Percentiles rank a stretch among this genome's conserved stretches.
phyloP scores from a whole-genome alignment of 768 basidiomycete genomes.

The Rhodosporidiobolus odoratus region DNA sequence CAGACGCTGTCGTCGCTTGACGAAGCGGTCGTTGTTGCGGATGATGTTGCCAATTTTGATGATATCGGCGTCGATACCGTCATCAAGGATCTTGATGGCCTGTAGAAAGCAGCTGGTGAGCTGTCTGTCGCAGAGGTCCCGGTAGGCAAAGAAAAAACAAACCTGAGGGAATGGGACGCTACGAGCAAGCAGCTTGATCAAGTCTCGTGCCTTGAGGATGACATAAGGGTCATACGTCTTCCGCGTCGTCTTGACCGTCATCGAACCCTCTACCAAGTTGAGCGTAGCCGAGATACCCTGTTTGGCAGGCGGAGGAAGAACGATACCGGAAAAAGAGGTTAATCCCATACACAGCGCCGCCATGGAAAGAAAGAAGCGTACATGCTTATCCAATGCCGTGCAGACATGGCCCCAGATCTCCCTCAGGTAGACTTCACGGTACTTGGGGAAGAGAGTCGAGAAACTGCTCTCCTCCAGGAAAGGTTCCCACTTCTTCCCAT shows the following conservation, averaged over 20 bases:
- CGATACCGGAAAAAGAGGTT: too few relatives aligned
- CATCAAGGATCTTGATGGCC: constrained; percentile 83
- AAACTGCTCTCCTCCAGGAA: constrained; percentile 97
- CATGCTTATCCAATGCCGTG: constrained; percentile 71
- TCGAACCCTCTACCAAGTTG: constrained; percentile 90
- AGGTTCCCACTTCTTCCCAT: constrained; percentile 70
- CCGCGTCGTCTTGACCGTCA: constrained; percentile 93
- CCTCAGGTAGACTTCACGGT: constrained; percentile 90
- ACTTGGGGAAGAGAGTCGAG: constrained; percentile 96
- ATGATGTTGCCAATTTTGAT: constrained; percentile 95
- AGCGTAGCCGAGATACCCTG: constrained; percentile 86
- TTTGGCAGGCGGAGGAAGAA: neutral
- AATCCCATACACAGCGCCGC: too few relatives aligned
- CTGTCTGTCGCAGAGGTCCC: neutral
- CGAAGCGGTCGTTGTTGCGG: constrained; percentile 91
- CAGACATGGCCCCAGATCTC: constrained; percentile 93
- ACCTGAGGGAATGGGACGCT: constrained; percentile 63
- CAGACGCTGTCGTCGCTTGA: constrained; percentile 90
- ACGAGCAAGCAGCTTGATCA: constrained; percentile 89
- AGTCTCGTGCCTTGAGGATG: constrained; percentile 88
- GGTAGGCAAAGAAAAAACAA: neutral
- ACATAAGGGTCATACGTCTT: constrained; percentile 97
- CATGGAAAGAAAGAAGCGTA: constrained; percentile 45
- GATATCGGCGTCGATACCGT: constrained; percentile 86
- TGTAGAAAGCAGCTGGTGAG: constrained; percentile 47